phyloP scores from a whole-genome alignment of 1,139 yeast genomes.

The Zygosaccharomyces sapae region DNA sequence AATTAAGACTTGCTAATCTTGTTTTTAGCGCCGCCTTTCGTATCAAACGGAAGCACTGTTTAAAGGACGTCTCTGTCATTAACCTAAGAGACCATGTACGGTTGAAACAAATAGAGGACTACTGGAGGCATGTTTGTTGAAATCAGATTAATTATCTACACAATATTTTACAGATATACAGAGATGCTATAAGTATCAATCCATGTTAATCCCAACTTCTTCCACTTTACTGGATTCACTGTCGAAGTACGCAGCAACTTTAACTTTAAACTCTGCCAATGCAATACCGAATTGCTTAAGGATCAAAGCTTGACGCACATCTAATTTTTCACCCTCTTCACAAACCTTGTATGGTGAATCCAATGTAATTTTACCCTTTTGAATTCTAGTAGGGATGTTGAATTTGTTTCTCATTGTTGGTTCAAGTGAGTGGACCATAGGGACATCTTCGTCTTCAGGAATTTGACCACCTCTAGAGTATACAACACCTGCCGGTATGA shows the following conservation, averaged over 20 bases:
- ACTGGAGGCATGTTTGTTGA: constrained; percentile 26
- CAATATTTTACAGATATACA: constrained; percentile 12
- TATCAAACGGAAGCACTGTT: constrained; percentile 19
- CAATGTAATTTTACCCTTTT: constrained; percentile 78
- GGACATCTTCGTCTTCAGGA: constrained; percentile 86
- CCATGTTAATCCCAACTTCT: constrained; percentile 37
- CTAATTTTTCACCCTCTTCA: constrained; percentile 70
- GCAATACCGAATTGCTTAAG: constrained; percentile 95
- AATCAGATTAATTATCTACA: constrained; percentile 3
- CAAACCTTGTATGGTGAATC: constrained; percentile 78
- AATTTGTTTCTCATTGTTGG: constrained; percentile 82
- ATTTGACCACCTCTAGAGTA: constrained; percentile 95
- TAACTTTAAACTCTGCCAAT: constrained; percentile 82
- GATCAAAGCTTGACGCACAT: constrained; percentile 86
- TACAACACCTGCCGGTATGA: constrained; percentile 82
- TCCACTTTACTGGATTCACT: constrained; percentile 43
- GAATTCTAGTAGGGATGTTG: constrained; percentile 87
- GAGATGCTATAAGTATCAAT: constrained; percentile 12
- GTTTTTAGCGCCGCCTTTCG: constrained; percentile 26
- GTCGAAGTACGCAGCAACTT: constrained; percentile 71
- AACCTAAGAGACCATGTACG: constrained; percentile 8
- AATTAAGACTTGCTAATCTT: constrained; percentile 23
- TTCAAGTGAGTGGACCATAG: constrained; percentile 93
- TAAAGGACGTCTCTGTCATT: constrained; percentile 19
- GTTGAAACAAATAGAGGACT: constrained; percentile 20